Percentiles rank a stretch among this genome's conserved stretches.
These are phyloP conservation scores for Carpinus viminea DNA, from an alignment of 306 rosid species.

Conservation along the genomic window DNA sequence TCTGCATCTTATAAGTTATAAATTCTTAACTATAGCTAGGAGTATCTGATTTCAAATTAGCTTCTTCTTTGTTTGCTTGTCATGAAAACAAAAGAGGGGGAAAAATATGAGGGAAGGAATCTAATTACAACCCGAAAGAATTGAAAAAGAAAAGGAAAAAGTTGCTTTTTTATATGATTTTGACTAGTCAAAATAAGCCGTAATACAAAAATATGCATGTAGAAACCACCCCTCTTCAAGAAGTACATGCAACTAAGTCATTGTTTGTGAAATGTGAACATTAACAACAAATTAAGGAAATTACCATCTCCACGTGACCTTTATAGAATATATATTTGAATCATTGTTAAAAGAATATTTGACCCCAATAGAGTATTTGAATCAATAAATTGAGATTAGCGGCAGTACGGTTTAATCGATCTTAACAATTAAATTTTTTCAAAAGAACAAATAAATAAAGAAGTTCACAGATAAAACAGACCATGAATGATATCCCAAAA, in stretches of 20 bases:
- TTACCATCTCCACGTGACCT: constrained; percentile 28
- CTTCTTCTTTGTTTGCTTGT: not conserved
- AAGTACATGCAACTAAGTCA: not conserved
- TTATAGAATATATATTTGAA: constrained; percentile 19
- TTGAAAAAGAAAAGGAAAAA: not conserved
- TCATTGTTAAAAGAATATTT: constrained; percentile 33
- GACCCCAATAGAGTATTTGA: constrained; percentile 24
- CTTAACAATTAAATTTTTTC: no score
- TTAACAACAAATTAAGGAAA: constrained; percentile 15
- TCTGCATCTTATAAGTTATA: not conserved
- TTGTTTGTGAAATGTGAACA: constrained; percentile 27
- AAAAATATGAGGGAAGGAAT: not conserved
- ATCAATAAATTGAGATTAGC: not conserved
- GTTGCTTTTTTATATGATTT: not conserved
- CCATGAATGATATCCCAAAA: no score
- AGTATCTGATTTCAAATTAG: not conserved
- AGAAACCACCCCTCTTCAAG: not conserved
- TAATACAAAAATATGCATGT: not conserved
- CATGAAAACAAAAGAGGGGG: not conserved
- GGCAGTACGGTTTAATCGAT: no score
- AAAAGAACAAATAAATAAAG: no score
- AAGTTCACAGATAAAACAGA: no score
- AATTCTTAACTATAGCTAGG: not conserved
- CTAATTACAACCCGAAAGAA: not conserved
- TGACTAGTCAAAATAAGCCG: constrained; percentile 1